Evolutionary conservation across 208 protist genomes (phyloP), one percentile per base, ranked within the genome.

Genomic region (Crithidia expoeki): DNA sequence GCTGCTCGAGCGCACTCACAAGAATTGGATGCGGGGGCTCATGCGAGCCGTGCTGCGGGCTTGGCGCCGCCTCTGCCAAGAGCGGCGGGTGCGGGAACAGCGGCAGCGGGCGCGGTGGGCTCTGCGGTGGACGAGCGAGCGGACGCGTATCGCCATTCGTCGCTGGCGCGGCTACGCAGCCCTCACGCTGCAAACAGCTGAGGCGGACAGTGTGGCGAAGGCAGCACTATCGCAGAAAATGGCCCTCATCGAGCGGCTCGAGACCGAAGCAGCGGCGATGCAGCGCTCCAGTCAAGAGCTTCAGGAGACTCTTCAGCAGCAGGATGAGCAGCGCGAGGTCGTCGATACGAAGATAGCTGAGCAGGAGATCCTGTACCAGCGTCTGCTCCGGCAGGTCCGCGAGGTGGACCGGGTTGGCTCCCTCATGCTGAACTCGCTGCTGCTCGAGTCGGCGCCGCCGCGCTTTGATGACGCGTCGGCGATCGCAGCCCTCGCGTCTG

Each of bases 401-500:
- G 81, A 92, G 73, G 79, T 91, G 62, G 90, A 91, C 50, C 74
- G 79, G 33, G 80, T 91, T 32, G 87, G 90, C 17, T 83, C 80
- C 4, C 50, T 80, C 53, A 69, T 93, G 74, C 65, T 93, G 30
- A 56, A 82, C 74, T 77, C 72, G n/a, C 60, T 95, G n/a, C 65
- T 93, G 49, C 56, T 86, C 46, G 42, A 58, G 6, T 68, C 75
- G n/a, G 52, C 60, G 25, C 65, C 74, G 34, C 84, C 84, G 40
- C 38, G 64, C 2, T 52, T 68, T n/a, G 47, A 55, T 11, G 57
- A 64, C 14, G 59, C 50, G 38, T 40, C 60, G n/a, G 46, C 36
- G 28, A 44, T 77, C 17, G 62, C 47, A n/a, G 30, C 47, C 14
- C 30, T 74, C 33, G 63, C 17, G 12, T 44, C 40, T 9, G 14